These are phyloP conservation scores for Grosmannia huntii DNA, from an alignment of 2,329 filamentous ascomycete genomes.

Conservation along the genomic window DNA sequence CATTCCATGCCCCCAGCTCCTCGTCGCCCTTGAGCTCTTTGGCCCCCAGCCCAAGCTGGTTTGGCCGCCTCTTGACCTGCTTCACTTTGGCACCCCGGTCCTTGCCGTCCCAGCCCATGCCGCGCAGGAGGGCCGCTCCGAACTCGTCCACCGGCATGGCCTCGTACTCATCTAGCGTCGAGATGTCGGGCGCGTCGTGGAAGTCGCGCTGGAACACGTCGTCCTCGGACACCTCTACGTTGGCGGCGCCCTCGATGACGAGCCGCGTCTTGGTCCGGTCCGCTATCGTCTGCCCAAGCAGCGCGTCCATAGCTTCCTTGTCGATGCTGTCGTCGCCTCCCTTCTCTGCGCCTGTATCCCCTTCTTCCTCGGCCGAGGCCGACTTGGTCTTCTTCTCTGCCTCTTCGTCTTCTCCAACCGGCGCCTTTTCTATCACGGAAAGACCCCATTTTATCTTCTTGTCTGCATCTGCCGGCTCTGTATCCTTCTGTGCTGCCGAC, in stretches of 20 bases:
- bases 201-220: slow-evolving; percentile 62
- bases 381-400: neutral
- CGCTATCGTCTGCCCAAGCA: slow-evolving; percentile 8
- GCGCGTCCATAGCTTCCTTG: slow-evolving; percentile 12
- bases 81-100: slow-evolving; percentile 46
- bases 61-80: slow-evolving; percentile 57
- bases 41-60: slow-evolving; percentile 72
- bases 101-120: slow-evolving; percentile 87
- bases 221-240: slow-evolving; percentile 41
- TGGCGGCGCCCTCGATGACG: slow-evolving; percentile 13
- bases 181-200: slow-evolving; percentile 56
- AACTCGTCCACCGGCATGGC: slow-evolving; percentile 90
- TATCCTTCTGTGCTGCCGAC: slow-evolving; percentile 11
- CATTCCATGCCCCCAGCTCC: slow-evolving; percentile 14
- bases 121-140: slow-evolving; percentile 74
- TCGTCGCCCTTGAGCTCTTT: slow-evolving; percentile 14
- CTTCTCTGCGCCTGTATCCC: neutral
- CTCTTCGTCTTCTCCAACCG: neutral
- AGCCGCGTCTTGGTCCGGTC: slow-evolving; percentile 7
- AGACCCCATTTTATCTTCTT: slow-evolving; percentile 26
- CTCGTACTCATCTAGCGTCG: slow-evolving; percentile 73
- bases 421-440: slow-evolving; percentile 18
- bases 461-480: slow-evolving; percentile 19
- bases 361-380: neutral
- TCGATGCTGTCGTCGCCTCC: slow-evolving; percentile 1